Evolutionary conservation across 208 protist genomes (phyloP).

Genomic region (Polymyxa betae): DNA sequence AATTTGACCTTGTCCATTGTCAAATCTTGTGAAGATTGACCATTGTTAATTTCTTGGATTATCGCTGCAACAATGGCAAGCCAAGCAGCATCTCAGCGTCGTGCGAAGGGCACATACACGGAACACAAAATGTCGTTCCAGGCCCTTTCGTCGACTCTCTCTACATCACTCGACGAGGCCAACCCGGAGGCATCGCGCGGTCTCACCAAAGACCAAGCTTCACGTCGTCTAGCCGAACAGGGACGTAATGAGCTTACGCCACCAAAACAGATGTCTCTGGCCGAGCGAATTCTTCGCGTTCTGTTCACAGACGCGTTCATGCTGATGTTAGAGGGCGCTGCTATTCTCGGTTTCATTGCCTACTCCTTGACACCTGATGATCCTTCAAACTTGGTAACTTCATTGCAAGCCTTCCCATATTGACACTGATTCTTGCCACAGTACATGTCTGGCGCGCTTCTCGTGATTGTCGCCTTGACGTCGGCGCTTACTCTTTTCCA

Average conservation of each 20-base stretch:
- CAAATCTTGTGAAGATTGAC: too few species aligned
- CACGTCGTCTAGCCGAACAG: background rate
- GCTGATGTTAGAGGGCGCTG: slow-evolving; percentile 57
- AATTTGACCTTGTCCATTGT: too few species aligned
- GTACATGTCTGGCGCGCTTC: background rate
- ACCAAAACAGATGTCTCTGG: background rate
- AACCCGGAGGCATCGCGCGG: background rate
- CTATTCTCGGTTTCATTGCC: slow-evolving; percentile 58
- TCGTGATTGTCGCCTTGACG: slow-evolving; percentile 12
- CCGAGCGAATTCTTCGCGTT: background rate
- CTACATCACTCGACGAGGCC: background rate
- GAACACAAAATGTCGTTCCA: background rate
- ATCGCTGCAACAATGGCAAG: too few species aligned
- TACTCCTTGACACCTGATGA: slow-evolving; percentile 51
- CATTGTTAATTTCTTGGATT: too few species aligned
- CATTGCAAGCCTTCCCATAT: background rate
- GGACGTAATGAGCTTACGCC: background rate
- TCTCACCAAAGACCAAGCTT: background rate
- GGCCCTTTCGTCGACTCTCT: background rate
- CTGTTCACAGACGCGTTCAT: slow-evolving; percentile 55
- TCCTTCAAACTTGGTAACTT: slow-evolving; percentile 14
- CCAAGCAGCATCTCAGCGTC: too few species aligned
- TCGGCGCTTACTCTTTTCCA: slow-evolving; percentile 24
- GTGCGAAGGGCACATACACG: too few species aligned
- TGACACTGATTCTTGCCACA: background rate